phyloP scores from a whole-genome alignment of 805 yeast species.

The Metschnikowia anglica region DNA sequence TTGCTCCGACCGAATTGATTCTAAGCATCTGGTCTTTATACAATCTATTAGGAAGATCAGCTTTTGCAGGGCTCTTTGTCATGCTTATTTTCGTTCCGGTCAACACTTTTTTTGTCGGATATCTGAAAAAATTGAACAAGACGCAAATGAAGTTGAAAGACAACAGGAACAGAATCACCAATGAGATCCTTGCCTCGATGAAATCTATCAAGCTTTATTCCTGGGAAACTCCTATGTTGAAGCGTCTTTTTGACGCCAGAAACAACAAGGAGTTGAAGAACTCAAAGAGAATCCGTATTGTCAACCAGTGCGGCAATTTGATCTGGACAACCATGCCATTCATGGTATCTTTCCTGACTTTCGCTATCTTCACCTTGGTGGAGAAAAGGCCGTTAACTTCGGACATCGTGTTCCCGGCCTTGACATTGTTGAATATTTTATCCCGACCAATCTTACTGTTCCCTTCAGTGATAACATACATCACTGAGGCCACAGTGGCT shows the following conservation, averaged over 20 bases:
- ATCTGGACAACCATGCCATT: constrained; percentile 67
- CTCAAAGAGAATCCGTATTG: constrained; percentile 24
- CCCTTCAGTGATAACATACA: constrained; percentile 55
- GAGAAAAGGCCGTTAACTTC: constrained; percentile 56
- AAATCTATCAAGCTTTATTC: constrained; percentile 29
- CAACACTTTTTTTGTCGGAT: constrained; percentile 21
- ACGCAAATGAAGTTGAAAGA: constrained; percentile 23
- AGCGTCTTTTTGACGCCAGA: constrained; percentile 22
- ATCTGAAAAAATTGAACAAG: constrained; percentile 14
- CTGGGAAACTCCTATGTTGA: constrained; percentile 29
- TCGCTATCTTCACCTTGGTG: constrained; percentile 50
- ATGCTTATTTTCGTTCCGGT: constrained; percentile 22
- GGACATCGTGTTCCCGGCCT: constrained; percentile 67
- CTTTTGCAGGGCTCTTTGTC: constrained; percentile 22
- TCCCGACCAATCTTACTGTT: constrained; percentile 58
- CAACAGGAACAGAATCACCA: constrained; percentile 23
- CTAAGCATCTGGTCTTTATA: constrained; percentile 24
- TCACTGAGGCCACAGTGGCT: constrained; percentile 61
- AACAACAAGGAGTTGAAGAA: constrained; percentile 23
- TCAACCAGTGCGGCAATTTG: constrained; percentile 46
- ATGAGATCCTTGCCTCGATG: constrained; percentile 25
- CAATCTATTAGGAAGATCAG: constrained; percentile 25
- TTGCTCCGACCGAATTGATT: constrained; percentile 20
- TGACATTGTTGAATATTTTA: constrained; percentile 57
- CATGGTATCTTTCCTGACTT: constrained; percentile 60